Evolutionary conservation across 768 basidiomycete species (phyloP), one percentile per base, ranked within the genome.

Genomic region (Trametopsis cervina): DNA sequence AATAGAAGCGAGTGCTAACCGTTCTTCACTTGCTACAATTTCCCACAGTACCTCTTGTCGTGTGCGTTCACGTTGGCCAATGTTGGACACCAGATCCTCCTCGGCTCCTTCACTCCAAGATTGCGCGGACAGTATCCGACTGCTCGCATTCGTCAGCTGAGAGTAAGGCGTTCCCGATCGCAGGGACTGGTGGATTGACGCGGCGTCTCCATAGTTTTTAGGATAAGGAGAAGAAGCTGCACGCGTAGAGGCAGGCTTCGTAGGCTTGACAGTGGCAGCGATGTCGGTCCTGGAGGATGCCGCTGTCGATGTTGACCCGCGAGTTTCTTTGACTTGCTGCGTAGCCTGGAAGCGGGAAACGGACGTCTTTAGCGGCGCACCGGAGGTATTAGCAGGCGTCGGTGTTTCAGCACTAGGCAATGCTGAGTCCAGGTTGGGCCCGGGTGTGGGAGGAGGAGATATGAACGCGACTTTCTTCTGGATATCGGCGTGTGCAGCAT

Each of bases 41-140:
- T 97, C 94, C 72, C 91, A 96, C 22, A 97, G 66, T 4, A 97
- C 94, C 69, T 97, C 94, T 66, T 97, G 94, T 44, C 94, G 79
- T 33, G 94, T 96, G 49, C 94, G 80, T 64, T 97, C 94, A 51
- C 90, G 81, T 39, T 90, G 83, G n/a, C 92, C 90, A 27, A 97
- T 73, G 61, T 97, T 91, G 39, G 84, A 83, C 17, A 97, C 89
- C 37, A 97, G 79, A 65, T 97, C 94, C 47, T 89, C 91, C 63
- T 94, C 92, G 9, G 93, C 90, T 54, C 85, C 86, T 63, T 95
- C 89, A 60, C 90, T 94, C 94, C 94, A 97, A 17, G 86, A 89
- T 53, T 78, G 67, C 1, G 83, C 86, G 24, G 85, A 77, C 35
- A 89, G 72, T 49, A 92, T 88, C 37, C 83, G 78, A 53, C 80